Conservation (phyloP, 208 protist species). For the Porcisia deanei region DNA sequence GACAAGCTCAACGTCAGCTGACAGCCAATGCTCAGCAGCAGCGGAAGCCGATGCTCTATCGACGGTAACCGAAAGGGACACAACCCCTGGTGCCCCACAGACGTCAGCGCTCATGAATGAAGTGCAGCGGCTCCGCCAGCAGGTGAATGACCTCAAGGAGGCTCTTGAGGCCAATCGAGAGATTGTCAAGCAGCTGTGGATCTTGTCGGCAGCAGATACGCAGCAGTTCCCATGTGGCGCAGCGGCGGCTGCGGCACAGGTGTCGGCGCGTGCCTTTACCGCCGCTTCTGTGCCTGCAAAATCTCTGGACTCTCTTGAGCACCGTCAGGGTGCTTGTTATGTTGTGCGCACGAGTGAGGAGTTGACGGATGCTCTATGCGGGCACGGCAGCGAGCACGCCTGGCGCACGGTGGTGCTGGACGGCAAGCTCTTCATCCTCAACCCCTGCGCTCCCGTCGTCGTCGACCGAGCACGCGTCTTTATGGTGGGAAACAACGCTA, state of each 20-base stretch:
- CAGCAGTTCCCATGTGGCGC: not conserved
- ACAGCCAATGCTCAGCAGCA: not conserved
- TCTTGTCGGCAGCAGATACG: conserved; percentile 1
- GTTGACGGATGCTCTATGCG: conserved; percentile 44
- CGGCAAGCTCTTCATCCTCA: conserved; percentile 40
- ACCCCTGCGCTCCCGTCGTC: conserved; percentile 25
- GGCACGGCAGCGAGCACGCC: conserved; percentile 38
- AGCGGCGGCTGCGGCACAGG: not conserved
- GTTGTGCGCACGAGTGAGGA: conserved; percentile 42
- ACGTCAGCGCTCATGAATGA: not conserved
- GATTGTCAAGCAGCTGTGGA: conserved; percentile 29
- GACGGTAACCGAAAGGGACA: not conserved
- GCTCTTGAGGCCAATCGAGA: conserved; percentile 28
- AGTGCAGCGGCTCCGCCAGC: conserved; percentile 17
- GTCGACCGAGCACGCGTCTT: conserved; percentile 44
- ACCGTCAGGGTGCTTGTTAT: conserved; percentile 50
- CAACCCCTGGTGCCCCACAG: not conserved
- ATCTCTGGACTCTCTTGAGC: conserved; percentile 24
- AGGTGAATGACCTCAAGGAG: conserved; percentile 27
- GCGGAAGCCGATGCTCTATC: not conserved
- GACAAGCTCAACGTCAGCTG: not conserved
- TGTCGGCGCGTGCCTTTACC: not conserved
- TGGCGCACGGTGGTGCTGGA: conserved; percentile 55
- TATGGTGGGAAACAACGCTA: conserved; percentile 59
- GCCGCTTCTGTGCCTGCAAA: not conserved